Conservation (phyloP, 495 filamentous ascomycete species). For the Tuber aestivum region DNA sequence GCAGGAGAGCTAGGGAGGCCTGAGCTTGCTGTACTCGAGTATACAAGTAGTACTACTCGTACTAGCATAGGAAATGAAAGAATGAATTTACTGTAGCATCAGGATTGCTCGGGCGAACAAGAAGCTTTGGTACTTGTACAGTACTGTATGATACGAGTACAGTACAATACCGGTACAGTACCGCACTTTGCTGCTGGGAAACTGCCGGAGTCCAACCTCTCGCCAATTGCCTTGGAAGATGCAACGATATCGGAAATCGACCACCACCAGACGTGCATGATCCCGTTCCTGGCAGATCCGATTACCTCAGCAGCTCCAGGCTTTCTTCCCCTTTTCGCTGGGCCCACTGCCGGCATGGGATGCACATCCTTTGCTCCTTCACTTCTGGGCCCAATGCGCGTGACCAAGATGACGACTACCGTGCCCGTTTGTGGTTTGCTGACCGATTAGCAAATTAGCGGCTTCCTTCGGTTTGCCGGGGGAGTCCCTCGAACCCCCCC, state of each 20-base stretch:
- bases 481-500: background rate
- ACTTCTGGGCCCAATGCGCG: background rate
- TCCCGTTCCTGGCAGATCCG: background rate
- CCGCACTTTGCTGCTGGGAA: background rate
- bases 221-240: background rate
- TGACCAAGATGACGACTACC: background rate
- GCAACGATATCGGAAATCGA: background rate
- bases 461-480: constrained; percentile 13
- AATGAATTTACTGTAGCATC: too few relatives aligned
- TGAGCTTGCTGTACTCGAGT: too few relatives aligned
- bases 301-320: background rate
- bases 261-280: background rate
- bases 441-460: background rate
- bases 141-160: background rate
- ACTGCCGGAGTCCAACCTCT: background rate
- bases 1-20: too few relatives aligned
- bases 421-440: background rate
- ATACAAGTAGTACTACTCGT: too few relatives aligned
- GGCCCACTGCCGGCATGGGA: background rate
- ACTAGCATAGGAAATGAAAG: too few relatives aligned
- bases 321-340: background rate
- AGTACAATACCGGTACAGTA: background rate
- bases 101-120: too few relatives aligned
- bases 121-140: too few relatives aligned
- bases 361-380: background rate